phyloP scores from a whole-genome alignment of 495 filamentous ascomycete genomes.

The Astrothelium macrocarpum region DNA sequence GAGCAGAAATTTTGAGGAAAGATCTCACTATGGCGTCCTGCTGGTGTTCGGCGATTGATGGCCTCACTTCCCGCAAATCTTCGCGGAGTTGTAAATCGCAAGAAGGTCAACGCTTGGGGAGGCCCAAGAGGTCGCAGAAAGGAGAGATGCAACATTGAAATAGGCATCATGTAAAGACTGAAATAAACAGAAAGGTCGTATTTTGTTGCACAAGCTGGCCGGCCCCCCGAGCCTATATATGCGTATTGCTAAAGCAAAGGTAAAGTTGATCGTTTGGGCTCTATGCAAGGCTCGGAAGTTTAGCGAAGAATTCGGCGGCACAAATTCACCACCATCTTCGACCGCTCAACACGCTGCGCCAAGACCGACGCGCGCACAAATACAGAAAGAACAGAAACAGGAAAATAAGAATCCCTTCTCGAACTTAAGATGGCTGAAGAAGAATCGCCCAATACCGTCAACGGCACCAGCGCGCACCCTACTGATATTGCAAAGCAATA shows the following conservation, averaged over 20 bases:
- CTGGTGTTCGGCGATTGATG: conserved; percentile 1
- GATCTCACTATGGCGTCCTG: neutral
- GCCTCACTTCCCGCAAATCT: conserved; percentile 18
- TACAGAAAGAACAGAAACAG: no score
- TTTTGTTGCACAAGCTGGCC: no score
- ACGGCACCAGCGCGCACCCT: conserved; percentile 38
- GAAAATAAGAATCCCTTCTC: no score
- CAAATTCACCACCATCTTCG: conserved; percentile 56
- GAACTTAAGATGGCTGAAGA: conserved; percentile 56
- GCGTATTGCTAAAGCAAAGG: no score
- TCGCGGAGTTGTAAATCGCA: conserved; percentile 26
- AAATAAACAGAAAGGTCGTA: neutral
- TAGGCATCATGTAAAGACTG: conserved; percentile 17
- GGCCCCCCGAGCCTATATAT: no score
- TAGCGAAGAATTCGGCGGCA: conserved; percentile 84
- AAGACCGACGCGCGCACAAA: no score
- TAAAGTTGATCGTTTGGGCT: no score
- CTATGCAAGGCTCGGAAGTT: neutral
- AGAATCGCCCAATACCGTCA: conserved; percentile 42
- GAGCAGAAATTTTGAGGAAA: neutral
- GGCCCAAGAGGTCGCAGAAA: conserved; percentile 29
- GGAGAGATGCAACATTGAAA: conserved; percentile 18
- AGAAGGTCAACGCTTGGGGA: conserved; percentile 22
- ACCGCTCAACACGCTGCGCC: neutral
- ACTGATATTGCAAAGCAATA: conserved; percentile 54